phyloP scores from a whole-genome alignment of 768 basidiomycete genomes.

The Rhizopogon vulgaris region DNA sequence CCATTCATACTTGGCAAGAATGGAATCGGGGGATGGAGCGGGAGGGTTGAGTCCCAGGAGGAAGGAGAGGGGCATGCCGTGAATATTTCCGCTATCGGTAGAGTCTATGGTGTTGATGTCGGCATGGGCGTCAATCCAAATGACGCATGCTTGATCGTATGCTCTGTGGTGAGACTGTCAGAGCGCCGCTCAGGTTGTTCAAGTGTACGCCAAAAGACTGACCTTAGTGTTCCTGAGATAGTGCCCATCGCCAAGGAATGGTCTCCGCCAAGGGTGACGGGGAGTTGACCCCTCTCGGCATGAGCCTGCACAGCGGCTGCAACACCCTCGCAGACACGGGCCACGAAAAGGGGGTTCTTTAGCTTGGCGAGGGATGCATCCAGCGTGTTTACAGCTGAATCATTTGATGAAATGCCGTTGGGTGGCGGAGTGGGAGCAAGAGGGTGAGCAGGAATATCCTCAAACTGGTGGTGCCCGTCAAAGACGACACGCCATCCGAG shows the following conservation, averaged over 20 bases:
- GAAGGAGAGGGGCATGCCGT: constrained; percentile 98
- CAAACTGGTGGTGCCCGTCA: constrained; percentile 86
- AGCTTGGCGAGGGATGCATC: constrained; percentile 77
- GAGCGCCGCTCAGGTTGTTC: neutral
- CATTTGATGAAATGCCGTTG: neutral
- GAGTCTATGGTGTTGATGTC: constrained; percentile 91
- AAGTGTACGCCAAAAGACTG: constrained; percentile 13
- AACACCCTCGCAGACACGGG: constrained; percentile 73
- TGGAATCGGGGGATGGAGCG: constrained; percentile 14
- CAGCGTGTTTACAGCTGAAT: neutral
- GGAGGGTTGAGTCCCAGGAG: constrained; percentile 48
- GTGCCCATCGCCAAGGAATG: constrained; percentile 95
- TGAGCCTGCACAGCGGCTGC: constrained; percentile 72
- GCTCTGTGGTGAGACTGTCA: constrained; percentile 33
- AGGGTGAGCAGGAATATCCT: constrained; percentile 50
- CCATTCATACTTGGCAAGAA: constrained; percentile 41
- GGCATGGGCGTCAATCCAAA: constrained; percentile 97
- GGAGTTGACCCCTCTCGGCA: constrained; percentile 71
- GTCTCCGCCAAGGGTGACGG: constrained; percentile 92
- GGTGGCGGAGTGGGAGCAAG: constrained; percentile 33
- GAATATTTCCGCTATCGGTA: constrained; percentile 88
- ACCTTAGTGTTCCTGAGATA: constrained; percentile 83
- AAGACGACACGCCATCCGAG: constrained; percentile 88
- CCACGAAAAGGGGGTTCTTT: constrained; percentile 87
- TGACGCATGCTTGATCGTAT: constrained; percentile 76